These are phyloP conservation scores for Aspergillus hiratsukae DNA, from an alignment of 2,329 filamentous ascomycete species.

Conservation along the genomic window DNA sequence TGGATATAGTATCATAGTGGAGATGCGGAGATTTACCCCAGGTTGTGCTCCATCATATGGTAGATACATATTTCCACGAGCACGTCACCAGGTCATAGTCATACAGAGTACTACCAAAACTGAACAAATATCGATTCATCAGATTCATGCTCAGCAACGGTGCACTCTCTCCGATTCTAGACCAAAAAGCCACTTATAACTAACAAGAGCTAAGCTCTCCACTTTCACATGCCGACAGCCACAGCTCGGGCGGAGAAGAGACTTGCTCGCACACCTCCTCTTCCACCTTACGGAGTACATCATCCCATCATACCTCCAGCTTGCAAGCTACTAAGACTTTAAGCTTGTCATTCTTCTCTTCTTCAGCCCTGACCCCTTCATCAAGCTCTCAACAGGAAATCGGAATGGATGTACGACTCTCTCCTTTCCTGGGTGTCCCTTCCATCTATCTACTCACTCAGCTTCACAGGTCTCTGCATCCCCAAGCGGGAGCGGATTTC, in stretches of 20 bases:
- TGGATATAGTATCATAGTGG: neutral
- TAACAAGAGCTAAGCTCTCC: neutral
- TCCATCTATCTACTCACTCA: neutral
- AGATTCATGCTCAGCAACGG: neutral
- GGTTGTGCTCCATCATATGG: neutral
- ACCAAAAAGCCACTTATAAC: neutral
- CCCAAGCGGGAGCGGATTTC: slow-evolving; percentile 20
- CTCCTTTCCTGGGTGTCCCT: neutral
- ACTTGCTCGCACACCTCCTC: neutral
- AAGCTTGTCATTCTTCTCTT: neutral
- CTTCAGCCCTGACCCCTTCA: neutral
- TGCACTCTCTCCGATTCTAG: neutral
- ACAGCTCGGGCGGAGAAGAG: neutral
- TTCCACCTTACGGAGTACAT: neutral
- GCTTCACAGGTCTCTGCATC: slow-evolving; percentile 20
- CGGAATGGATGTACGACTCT: slow-evolving; percentile 22
- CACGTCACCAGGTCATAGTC: no score
- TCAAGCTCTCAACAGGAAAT: neutral
- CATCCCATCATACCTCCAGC: neutral
- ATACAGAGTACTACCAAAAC: neutral
- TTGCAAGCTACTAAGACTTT: neutral
- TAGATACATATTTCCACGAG: neutral
- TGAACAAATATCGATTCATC: neutral
- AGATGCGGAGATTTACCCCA: neutral
- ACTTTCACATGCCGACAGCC: slow-evolving; percentile 21